Base-by-base conservation (phyloP, 306 rosid species). In the Dalbergia cultrata region DNA sequence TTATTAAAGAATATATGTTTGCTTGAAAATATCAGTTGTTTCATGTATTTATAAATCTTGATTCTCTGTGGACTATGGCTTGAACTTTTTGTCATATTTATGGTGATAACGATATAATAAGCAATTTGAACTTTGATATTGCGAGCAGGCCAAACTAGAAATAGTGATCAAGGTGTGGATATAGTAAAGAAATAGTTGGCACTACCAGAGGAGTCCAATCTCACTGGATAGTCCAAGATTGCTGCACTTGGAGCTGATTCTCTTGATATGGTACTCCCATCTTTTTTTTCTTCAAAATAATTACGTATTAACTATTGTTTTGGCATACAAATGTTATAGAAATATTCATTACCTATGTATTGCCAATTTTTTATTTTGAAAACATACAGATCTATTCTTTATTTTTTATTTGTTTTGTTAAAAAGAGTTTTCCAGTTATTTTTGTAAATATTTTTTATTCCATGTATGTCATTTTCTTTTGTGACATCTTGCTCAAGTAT, bases 161-260 rank as follows among this genome's bases (percentile, higher is more conserved):
- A 94, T 96, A 13, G 86, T 94, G 61, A 5, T 81, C 5, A 90
- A 92, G 90, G 97, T 94, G 22, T 85, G 87, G 69, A 64, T 59
- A 88, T 92, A 43, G 97, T 94, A 79, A 92, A 82, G 86, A 90
- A 94, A 83, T 97, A 94, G 86, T 85, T 94, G 68, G 98, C 97
- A 10, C 72, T 94, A 43, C 68, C 94, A 13, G 88, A 64, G 1
- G 94, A 58, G 9, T 47, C 91, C 0, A 1, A 52, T 14, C 83
- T 94, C 73, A 41, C 71, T 4, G 96, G 93, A 34, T 93, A 86
- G 70, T 90, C 97, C 57, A 92, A 87, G 67, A 92, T 94, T 76
- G 5, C 88, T 59, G 82, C 85, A 19, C 94, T 94, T 19, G 98
- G 98, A 58, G 97, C 96, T 41, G 97, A 94, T 70, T 94, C 97